Conservation (phyloP, 2,329 filamentous ascomycete genomes). For the Spiromastix sp. region DNA sequence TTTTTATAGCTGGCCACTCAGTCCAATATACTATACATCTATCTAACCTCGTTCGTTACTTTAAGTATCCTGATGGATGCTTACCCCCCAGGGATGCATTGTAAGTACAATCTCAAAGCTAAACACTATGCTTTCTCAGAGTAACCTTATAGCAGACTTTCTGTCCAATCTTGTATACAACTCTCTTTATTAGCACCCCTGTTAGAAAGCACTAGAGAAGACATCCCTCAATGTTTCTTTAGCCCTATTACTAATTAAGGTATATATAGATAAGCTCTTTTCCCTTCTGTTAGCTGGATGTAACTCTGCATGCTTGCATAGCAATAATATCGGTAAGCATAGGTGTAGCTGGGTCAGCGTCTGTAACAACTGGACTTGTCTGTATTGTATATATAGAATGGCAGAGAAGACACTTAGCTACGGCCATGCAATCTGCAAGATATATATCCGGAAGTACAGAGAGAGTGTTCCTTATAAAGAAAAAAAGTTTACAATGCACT, state of each 20-base stretch:
- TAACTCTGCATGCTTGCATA: not conserved
- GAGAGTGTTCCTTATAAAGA: constrained; percentile 10
- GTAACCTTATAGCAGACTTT: constrained; percentile 8
- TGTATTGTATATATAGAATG: constrained; percentile 20
- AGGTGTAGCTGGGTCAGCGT: not conserved
- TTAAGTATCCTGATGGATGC: constrained; percentile 14
- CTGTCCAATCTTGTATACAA: not conserved
- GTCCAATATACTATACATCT: constrained; percentile 8
- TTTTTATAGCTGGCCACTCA: constrained; percentile 3
- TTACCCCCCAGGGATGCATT: constrained; percentile 14
- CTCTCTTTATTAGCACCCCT: constrained; percentile 6
- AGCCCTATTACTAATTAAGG: not conserved
- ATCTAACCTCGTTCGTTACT: constrained; percentile 11
- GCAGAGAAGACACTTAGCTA: constrained; percentile 23
- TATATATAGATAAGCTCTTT: not conserved
- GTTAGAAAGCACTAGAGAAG: not conserved
- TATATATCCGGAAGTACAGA: constrained; percentile 22
- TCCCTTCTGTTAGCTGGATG: no score
- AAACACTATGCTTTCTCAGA: no score
- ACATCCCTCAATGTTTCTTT: no score
- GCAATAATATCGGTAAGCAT: not conserved
- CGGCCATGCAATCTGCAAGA: constrained; percentile 25
- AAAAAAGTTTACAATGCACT: constrained; percentile 15
- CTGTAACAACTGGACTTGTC: constrained; percentile 10
- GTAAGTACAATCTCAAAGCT: constrained; percentile 10